These are phyloP conservation scores for Saccharum spontaneum DNA, from an alignment of 176 grass and related monocot species.

Conservation along the genomic window DNA sequence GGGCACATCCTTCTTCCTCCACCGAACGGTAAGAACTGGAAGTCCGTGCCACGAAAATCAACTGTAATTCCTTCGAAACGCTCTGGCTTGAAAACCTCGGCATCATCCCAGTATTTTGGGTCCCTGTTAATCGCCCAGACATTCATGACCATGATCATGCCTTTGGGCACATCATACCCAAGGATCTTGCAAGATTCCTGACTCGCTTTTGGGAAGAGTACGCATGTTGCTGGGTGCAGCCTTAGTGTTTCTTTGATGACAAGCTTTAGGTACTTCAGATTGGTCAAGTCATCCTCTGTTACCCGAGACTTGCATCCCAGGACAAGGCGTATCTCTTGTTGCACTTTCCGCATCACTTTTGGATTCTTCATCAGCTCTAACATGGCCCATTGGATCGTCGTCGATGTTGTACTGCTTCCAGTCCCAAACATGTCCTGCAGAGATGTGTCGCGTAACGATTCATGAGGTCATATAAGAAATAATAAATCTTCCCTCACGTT, in stretches of 20 bases:
- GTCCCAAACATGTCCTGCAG: conserved; percentile 3
- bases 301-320: not conserved
- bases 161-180: conserved; percentile 2
- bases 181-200: not conserved
- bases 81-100: conserved; percentile 20
- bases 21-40: not conserved
- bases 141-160: conserved; percentile 1
- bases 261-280: conserved; percentile 2
- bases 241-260: conserved; percentile 14
- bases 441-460: not conserved
- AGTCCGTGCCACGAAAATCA: conserved; percentile 19
- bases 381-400: conserved; percentile 20
- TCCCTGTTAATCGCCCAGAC: conserved; percentile 7
- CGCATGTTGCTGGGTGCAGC: not conserved
- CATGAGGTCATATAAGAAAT: not conserved
- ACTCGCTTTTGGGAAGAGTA: conserved; percentile 1
- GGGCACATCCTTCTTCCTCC: conserved; percentile 8
- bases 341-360: not conserved
- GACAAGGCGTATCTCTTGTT: not conserved
- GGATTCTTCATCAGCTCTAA: conserved; percentile 16
- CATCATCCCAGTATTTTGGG: not conserved
- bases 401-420: not conserved
- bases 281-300: not conserved
- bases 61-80: not conserved
- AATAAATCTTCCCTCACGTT: no score